Percentiles rank a stretch among this genome's conserved stretches.
These are phyloP conservation scores for Fonsecaea multimorphosa DNA, from an alignment of 2,329 filamentous ascomycete genomes.

Conservation along the genomic window DNA sequence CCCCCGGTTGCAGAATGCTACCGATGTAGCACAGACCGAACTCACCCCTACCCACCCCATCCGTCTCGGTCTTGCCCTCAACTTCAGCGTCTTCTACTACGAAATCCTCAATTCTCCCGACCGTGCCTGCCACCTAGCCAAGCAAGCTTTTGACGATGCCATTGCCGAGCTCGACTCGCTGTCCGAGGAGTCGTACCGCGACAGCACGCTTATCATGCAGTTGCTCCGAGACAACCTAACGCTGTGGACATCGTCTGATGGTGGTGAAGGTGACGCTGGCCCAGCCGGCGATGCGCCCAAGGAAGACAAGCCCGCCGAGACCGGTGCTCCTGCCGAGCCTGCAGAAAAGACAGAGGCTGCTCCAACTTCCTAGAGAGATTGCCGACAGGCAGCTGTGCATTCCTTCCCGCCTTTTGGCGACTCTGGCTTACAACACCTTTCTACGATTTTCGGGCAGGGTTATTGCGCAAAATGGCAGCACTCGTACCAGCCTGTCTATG, in stretches of 20 bases:
- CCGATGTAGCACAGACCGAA: constrained; percentile 97
- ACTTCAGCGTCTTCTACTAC: constrained; percentile 99
- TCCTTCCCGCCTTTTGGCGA: constrained; percentile 22
- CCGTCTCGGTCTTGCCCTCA: constrained; percentile 93
- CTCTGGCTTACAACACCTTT: constrained; percentile 27
- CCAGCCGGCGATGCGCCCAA: constrained; percentile 64
- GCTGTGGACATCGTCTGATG: constrained; percentile 95
- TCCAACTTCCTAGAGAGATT: constrained; percentile 36
- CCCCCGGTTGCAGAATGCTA: constrained; percentile 72
- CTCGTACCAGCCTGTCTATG: constrained; percentile 23
- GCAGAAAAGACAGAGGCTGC: constrained; percentile 37
- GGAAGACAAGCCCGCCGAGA: constrained; percentile 64
- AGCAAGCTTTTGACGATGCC: constrained; percentile 98
- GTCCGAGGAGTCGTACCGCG: constrained; percentile 97
- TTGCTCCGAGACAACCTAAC: constrained; percentile 97
- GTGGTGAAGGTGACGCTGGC: constrained; percentile 72
- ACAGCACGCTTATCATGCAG: constrained; percentile 99
- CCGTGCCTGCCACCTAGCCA: constrained; percentile 96
- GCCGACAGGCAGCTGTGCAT: constrained; percentile 29
- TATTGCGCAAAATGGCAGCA: constrained; percentile 30
- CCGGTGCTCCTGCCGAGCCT: constrained; percentile 50
- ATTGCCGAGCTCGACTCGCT: constrained; percentile 98
- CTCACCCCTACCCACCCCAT: constrained; percentile 97
- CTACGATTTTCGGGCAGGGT: constrained; percentile 26
- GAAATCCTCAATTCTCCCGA: constrained; percentile 98